phyloP scores from a whole-genome alignment of 257 asterid genomes.

The Phtheirospermum japonicum region DNA sequence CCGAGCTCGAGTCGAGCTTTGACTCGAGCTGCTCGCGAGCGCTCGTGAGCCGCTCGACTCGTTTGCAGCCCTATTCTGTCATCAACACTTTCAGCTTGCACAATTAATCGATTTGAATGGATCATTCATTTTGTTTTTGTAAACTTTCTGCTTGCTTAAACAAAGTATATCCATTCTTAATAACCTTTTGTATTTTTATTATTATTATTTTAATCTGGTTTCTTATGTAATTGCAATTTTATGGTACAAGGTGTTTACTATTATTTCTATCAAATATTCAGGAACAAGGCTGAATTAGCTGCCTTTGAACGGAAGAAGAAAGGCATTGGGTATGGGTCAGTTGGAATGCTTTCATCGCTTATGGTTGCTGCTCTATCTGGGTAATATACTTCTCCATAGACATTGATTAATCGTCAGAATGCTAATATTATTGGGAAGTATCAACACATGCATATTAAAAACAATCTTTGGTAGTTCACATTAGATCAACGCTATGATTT shows the following conservation, averaged over 20 bases:
- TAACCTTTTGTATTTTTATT: slow-evolving; percentile 26
- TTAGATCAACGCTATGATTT: no score
- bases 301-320: no score
- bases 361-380: slow-evolving; percentile 89
- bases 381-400: no score
- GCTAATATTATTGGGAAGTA: slow-evolving; percentile 4
- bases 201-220: slow-evolving; percentile 32
- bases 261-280: slow-evolving; percentile 98
- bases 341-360: slow-evolving; percentile 91
- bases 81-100: neutral
- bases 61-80: no score
- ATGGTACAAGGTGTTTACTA: slow-evolving; percentile 97
- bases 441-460: neutral
- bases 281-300: no score
- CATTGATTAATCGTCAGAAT: no score
- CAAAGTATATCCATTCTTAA: no score
- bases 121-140: neutral
- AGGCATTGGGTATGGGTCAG: slow-evolving; percentile 93
- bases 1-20: no score
- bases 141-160: slow-evolving; percentile 16
- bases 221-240: slow-evolving; percentile 47
- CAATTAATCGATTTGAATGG: neutral
- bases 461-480: neutral
- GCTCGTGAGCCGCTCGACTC: no score
- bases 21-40: no score